A percentile compares a stretch with the other conserved stretches of the same genome.
phyloP scores from a whole-genome alignment of 2,329 filamentous ascomycete genomes.

The Pleochaeta shiraiana region DNA sequence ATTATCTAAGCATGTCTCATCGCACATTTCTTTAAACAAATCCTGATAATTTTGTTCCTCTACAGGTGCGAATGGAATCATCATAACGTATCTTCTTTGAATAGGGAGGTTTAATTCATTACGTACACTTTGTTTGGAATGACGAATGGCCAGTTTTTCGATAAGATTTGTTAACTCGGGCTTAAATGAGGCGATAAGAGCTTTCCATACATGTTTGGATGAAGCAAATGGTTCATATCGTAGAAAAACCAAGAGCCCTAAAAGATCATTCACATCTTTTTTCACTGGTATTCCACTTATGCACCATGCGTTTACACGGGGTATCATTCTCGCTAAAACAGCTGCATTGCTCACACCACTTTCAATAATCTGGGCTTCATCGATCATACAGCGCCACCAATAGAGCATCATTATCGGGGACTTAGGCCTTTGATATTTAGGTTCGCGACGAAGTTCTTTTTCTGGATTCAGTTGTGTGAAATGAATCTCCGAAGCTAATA shows the following conservation, averaged over 20 bases:
- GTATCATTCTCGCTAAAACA: slow-evolving; percentile 55
- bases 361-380: slow-evolving; percentile 85
- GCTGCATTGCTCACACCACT: slow-evolving; percentile 71
- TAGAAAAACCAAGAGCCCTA: slow-evolving; percentile 64
- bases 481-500: slow-evolving; percentile 63
- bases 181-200: slow-evolving; percentile 38
- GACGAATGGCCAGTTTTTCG: slow-evolving; percentile 49
- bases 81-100: slow-evolving; percentile 73
- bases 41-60: slow-evolving; percentile 78
- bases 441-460: slow-evolving; percentile 38
- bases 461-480: slow-evolving; percentile 49
- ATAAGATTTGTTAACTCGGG: slow-evolving; percentile 48
- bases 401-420: slow-evolving; percentile 57
- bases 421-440: slow-evolving; percentile 40
- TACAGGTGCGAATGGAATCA: slow-evolving; percentile 70
- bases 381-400: slow-evolving; percentile 70
- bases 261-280: slow-evolving; percentile 56
- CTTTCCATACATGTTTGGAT: slow-evolving; percentile 41
- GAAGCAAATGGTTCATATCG: slow-evolving; percentile 55
- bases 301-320: slow-evolving; percentile 74
- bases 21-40: slow-evolving; percentile 54
- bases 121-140: slow-evolving; percentile 65
- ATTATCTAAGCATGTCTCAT: slow-evolving; percentile 40
- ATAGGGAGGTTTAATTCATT: slow-evolving; percentile 58
- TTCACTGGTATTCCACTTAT: slow-evolving; percentile 80